Evolutionary conservation across 176 grass and related monocot genomes (phyloP).

Genomic region (Carex parvula): DNA sequence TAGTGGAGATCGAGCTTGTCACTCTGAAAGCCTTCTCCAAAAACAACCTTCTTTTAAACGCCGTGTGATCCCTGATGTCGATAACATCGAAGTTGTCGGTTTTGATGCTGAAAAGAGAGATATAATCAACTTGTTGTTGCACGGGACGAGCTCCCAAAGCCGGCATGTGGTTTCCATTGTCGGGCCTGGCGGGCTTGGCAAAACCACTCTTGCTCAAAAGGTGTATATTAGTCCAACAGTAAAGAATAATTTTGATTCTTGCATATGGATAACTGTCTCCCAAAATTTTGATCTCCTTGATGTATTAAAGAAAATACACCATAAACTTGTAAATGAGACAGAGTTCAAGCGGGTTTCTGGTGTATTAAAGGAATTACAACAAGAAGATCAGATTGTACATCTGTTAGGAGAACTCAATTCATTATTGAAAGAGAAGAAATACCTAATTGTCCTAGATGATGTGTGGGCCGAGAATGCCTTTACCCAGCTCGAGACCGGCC

Average conservation of each 20-base stretch:
- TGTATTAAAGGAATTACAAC: too few relatives aligned
- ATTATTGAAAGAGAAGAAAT: constrained; percentile 1
- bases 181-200: constrained; percentile 22
- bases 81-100: not conserved
- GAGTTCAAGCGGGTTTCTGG: not conserved
- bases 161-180: constrained; percentile 8
- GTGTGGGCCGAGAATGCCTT: not conserved
- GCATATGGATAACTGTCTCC: not conserved
- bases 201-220: constrained; percentile 20
- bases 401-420: not conserved
- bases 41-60: not conserved
- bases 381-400: not conserved
- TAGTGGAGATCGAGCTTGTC: not conserved
- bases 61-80: not conserved
- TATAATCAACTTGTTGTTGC: not conserved
- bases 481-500: not conserved
- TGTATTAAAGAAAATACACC: not conserved
- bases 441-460: constrained; percentile 25
- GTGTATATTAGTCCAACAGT: not conserved
- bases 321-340: not conserved
- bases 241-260: not conserved
- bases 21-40: not conserved
- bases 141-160: not conserved
- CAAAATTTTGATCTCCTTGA: not conserved
- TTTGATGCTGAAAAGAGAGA: not conserved